Evolutionary conservation across 2,329 filamentous ascomycete genomes (phyloP), one percentile per base, ranked within the genome.

Genomic region (Ilyonectria sp.): DNA sequence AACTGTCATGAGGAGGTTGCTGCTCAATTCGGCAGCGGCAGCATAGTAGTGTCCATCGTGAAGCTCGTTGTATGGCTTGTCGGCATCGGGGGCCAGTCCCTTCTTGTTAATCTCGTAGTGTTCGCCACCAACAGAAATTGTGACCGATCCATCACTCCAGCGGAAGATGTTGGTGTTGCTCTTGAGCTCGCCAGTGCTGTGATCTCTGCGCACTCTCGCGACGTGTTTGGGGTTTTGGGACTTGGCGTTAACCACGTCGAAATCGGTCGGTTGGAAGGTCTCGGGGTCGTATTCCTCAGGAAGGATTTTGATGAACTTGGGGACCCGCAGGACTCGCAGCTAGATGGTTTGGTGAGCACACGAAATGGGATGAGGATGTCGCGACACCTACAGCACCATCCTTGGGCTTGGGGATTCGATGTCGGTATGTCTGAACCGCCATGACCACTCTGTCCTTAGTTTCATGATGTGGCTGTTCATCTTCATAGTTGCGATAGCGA

Each of bases 111-210:
- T 86, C 75, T 94, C 92, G 83, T 92, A 95, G 75, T 95, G 93
- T 70, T 91, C 90, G 66, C 89, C 90, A 15, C 92, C 93, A 26
- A 95, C 85, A n/a, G 92, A 89, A 26, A 95, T 83, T 11, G 92
- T 94, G 17, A 93, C 83, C 4, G 91, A 94, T 31, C 93, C 93
- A 76, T 95, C 93, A 68, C 91, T 94, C 93, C 93, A 95, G 72
- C 89, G 88, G 76, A 93, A 89, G 33, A 95, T 83, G 69, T 91
- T 88, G 2, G 93, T 89, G 77, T 95, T 95, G 76, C 92, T 94
- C 77, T 92, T 89, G 13, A 94, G 84, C 68, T 90, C 83, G 55
- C 87, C 86, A 1, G 89, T 91, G n/a, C 86, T 86, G 10, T 90
- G 85, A 65, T 93, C 90, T 75, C 87, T 89, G 60, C 91, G 89